Conservation (phyloP, 257 asterid species). For the Nicotiana paniculata region DNA sequence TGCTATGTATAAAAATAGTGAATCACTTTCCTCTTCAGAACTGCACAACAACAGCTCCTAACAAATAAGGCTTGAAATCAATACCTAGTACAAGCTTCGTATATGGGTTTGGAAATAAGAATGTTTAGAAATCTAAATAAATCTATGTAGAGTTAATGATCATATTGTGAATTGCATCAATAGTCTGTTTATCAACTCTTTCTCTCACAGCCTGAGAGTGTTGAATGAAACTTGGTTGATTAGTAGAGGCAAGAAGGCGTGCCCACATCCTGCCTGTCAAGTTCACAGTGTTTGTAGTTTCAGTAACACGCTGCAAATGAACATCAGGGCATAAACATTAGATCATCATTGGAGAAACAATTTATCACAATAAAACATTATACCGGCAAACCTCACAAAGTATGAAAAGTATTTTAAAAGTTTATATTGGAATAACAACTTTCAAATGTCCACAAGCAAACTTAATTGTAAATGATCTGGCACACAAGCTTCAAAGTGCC, state of each 20-base stretch:
- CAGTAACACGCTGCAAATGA: slow-evolving; percentile 73
- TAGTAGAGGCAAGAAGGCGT: slow-evolving; percentile 87
- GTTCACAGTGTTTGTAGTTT: slow-evolving; percentile 54
- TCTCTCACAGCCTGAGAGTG: slow-evolving; percentile 41
- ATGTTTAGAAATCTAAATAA: neutral
- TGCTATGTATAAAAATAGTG: neutral
- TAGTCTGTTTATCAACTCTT: slow-evolving; percentile 30
- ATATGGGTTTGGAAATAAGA: neutral
- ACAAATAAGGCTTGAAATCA: neutral
- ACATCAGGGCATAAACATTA: slow-evolving; percentile 1
- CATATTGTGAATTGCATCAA: slow-evolving; percentile 39
- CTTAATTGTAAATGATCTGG: neutral
- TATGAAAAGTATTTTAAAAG: neutral
- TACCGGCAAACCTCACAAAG: neutral
- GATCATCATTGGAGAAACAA: neutral
- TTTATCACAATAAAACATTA: neutral
- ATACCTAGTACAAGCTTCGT: neutral
- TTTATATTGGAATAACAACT: neutral
- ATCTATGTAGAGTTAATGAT: slow-evolving; percentile 48
- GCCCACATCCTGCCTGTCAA: slow-evolving; percentile 95
- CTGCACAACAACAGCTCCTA: neutral
- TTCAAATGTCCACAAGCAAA: neutral
- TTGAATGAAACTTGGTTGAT: slow-evolving; percentile 72
- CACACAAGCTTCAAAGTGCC: neutral
- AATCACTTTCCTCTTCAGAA: neutral